A percentile compares a stretch with the other conserved stretches of the same genome.
phyloP scores from a whole-genome alignment of 1,284 basidiomycete genomes.

The Irpex rosettiformis region DNA sequence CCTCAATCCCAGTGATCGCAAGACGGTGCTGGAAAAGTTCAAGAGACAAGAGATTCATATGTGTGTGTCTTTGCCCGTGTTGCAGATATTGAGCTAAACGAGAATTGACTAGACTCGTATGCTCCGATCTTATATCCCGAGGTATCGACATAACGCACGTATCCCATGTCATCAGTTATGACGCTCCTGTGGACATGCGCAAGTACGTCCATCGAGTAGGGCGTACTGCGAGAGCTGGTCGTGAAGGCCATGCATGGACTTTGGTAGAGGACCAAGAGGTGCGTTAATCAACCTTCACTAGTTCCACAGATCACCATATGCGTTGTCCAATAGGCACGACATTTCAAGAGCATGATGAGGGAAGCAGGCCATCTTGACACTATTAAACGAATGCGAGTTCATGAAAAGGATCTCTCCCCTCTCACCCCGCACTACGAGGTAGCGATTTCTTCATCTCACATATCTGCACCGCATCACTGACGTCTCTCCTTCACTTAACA shows the following conservation, averaged over 20 bases:
- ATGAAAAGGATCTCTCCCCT: conserved; percentile 57
- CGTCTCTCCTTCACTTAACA: conserved; percentile 16
- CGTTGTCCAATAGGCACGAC: conserved; percentile 59
- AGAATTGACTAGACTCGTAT: conserved; percentile 64
- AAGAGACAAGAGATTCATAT: conserved; percentile 80
- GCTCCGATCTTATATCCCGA: conserved; percentile 93
- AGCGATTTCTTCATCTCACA: conserved; percentile 14
- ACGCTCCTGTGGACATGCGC: conserved; percentile 93
- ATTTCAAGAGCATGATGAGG: conserved; percentile 86
- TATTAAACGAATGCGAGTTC: conserved; percentile 72
- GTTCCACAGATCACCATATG: background rate
- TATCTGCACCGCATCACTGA: background rate
- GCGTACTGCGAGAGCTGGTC: conserved; percentile 89
- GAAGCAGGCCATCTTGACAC: conserved; percentile 70
- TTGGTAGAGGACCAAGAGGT: conserved; percentile 96
- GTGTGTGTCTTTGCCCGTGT: conserved; percentile 35
- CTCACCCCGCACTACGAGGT: conserved; percentile 69
- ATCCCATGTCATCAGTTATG: conserved; percentile 91
- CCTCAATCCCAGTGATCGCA: conserved; percentile 71
- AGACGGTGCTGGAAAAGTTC: conserved; percentile 77
- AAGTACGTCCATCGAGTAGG: conserved; percentile 98
- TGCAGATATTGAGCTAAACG: background rate
- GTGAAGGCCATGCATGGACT: conserved; percentile 87
- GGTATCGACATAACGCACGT: conserved; percentile 96
- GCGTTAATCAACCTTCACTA: background rate